Evolutionary conservation across 352 stramenopile genomes (phyloP).

Genomic region (Globisporangium iwayamae): DNA sequence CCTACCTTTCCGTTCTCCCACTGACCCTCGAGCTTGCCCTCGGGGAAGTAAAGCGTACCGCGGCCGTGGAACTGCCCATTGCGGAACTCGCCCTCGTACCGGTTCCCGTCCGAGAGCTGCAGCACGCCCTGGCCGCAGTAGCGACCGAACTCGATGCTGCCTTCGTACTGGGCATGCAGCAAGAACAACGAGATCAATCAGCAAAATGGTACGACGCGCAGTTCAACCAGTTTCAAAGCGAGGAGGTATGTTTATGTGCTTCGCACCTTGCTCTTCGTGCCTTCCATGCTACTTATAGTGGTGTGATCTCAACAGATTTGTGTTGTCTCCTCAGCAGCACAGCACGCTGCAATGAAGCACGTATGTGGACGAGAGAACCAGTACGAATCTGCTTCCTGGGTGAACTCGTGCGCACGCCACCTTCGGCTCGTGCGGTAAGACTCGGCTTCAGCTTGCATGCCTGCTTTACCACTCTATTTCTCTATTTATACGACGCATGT

Average conservation of each 20-base stretch:
- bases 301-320: neutral
- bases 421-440: slow-evolving; percentile 1
- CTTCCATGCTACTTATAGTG: slow-evolving; percentile 7
- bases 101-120: slow-evolving; percentile 53
- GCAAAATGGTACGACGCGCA: neutral
- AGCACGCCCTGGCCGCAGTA: slow-evolving; percentile 57
- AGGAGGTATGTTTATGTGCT: too few relatives aligned
- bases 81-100: slow-evolving; percentile 79
- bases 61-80: slow-evolving; percentile 79
- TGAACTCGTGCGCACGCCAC: too few relatives aligned
- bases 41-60: slow-evolving; percentile 64
- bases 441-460: neutral
- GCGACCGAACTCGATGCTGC: slow-evolving; percentile 49
- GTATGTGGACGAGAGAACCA: too few relatives aligned
- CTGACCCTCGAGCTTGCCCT: slow-evolving; percentile 63
- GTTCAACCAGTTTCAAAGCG: too few relatives aligned
- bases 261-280: slow-evolving; percentile 16
- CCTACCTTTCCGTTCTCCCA: slow-evolving; percentile 67
- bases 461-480: slow-evolving; percentile 2
- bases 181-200: neutral
- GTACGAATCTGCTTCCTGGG: too few relatives aligned
- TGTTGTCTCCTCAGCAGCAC: neutral
- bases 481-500: slow-evolving; percentile 16
- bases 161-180: slow-evolving; percentile 43
- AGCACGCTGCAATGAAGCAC: too few relatives aligned